Conservation (phyloP, 2,329 filamentous ascomycete genomes). For the Clarireedia sp. region DNA sequence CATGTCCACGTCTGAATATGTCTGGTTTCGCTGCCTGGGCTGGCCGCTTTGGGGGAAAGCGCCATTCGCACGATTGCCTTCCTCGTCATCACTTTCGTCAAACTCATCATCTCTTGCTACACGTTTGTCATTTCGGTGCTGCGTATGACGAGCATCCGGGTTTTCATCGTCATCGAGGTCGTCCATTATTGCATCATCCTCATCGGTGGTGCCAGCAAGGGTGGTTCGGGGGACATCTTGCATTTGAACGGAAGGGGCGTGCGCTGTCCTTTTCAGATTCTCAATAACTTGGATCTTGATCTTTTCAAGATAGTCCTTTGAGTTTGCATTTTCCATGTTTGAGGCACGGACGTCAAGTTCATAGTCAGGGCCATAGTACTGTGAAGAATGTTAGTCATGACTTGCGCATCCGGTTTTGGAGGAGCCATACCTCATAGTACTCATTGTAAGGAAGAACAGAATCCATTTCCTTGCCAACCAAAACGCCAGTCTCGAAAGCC, state of each 20-base stretch:
- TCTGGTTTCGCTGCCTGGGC: slow-evolving; percentile 49
- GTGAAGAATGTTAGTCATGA: slow-evolving; percentile 13
- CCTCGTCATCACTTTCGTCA: slow-evolving; percentile 84
- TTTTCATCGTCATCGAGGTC: slow-evolving; percentile 78
- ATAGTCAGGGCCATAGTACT: slow-evolving; percentile 90
- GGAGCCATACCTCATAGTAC: slow-evolving; percentile 68
- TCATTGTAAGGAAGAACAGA: slow-evolving; percentile 89
- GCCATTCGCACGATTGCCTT: slow-evolving; percentile 66
- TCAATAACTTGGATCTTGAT: slow-evolving; percentile 77
- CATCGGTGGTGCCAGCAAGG: slow-evolving; percentile 54
- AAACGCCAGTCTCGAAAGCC: slow-evolving; percentile 89
- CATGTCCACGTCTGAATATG: slow-evolving; percentile 42
- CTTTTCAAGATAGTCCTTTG: slow-evolving; percentile 70
- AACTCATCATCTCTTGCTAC: slow-evolving; percentile 72
- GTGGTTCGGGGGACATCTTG: slow-evolving; percentile 62
- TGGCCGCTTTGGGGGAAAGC: slow-evolving; percentile 42
- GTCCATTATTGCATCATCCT: slow-evolving; percentile 58
- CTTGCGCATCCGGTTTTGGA: slow-evolving; percentile 34
- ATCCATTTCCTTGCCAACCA: slow-evolving; percentile 76
- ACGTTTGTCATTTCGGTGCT: slow-evolving; percentile 74
- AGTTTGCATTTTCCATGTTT: slow-evolving; percentile 88
- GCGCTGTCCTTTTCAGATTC: slow-evolving; percentile 78
- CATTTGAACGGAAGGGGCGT: slow-evolving; percentile 86
- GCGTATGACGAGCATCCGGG: slow-evolving; percentile 72
- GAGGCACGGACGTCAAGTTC: slow-evolving; percentile 82